These are phyloP conservation scores for Porogramme epimiltina DNA, from an alignment of 1,284 basidiomycete genomes.

Conservation along the genomic window DNA sequence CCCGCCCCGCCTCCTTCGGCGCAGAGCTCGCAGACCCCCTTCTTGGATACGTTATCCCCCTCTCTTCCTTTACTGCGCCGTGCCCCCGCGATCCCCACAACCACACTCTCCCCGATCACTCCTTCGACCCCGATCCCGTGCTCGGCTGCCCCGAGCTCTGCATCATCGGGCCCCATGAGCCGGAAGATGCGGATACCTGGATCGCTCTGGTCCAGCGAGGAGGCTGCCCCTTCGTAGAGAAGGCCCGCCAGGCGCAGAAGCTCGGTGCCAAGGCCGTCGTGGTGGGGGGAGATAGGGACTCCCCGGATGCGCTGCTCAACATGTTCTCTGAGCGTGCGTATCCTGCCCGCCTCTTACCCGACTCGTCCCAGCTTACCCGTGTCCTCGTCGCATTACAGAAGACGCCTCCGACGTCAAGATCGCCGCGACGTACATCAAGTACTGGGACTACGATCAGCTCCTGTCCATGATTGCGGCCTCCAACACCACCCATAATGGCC, in stretches of 20 bases:
- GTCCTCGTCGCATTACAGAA: constrained; percentile 40
- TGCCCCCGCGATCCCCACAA: constrained; percentile 41
- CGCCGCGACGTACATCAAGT: constrained; percentile 74
- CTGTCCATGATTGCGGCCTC: constrained; percentile 62
- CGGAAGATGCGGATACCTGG: constrained; percentile 67
- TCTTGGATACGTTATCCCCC: constrained; percentile 76
- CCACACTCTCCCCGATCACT: constrained; percentile 13
- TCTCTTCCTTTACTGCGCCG: constrained; percentile 66
- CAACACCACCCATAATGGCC: constrained; percentile 74
- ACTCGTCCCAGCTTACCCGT: constrained; percentile 2
- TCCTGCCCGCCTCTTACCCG: constrained; percentile 6
- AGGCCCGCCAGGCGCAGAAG: constrained; percentile 80
- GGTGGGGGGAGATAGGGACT: constrained; percentile 83
- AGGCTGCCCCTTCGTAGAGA: constrained; percentile 85
- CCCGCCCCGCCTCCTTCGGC: constrained; percentile 73
- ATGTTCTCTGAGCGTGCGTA: constrained; percentile 85
- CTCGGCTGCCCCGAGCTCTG: constrained; percentile 70
- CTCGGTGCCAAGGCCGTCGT: constrained; percentile 86
- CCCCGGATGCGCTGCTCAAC: constrained; percentile 80
- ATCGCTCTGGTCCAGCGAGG: constrained; percentile 88
- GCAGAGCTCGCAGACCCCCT: constrained; percentile 69
- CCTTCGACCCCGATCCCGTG: constrained; percentile 39
- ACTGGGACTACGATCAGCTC: constrained; percentile 66
- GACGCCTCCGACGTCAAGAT: constrained; percentile 75
- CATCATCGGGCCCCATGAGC: constrained; percentile 49